phyloP scores from a whole-genome alignment of 2,329 filamentous ascomycete species.

The Penicillium sclerotiorum region DNA sequence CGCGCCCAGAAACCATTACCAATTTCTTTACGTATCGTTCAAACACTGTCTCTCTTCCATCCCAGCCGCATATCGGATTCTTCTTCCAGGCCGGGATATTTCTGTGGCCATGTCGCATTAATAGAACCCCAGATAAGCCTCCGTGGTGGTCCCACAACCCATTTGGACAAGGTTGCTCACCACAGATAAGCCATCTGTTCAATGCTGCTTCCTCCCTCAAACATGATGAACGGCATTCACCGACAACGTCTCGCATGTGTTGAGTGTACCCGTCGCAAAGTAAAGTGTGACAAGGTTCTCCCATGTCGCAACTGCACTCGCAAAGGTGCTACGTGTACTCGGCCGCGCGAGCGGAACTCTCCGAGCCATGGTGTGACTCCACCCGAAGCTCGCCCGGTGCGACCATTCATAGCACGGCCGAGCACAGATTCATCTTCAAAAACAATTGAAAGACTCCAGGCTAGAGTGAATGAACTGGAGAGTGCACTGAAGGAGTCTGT shows the following conservation, averaged over 20 bases:
- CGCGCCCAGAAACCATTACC: no score
- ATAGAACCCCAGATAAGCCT: background rate
- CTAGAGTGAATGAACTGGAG: conserved; percentile 31
- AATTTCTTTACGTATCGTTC: no score
- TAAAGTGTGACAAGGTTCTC: conserved; percentile 45
- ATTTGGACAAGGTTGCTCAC: no score
- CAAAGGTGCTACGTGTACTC: conserved; percentile 12
- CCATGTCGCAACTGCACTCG: conserved; percentile 44
- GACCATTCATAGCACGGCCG: background rate
- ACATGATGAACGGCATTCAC: conserved; percentile 12
- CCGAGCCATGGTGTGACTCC: conserved; percentile 8
- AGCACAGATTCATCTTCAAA: conserved; percentile 8
- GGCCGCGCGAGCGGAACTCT: conserved; percentile 14
- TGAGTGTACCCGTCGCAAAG: conserved; percentile 31
- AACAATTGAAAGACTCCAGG: conserved; percentile 25
- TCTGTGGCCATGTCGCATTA: no score
- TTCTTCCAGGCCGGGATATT: no score
- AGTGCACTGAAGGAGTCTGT: conserved; percentile 21
- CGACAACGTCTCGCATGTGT: conserved; percentile 31
- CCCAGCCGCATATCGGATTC: no score
- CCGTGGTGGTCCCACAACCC: background rate
- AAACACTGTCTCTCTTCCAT: no score
- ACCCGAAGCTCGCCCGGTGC: conserved; percentile 4
- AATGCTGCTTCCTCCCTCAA: background rate
- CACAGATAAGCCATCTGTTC: background rate